A percentile compares a stretch with the other conserved stretches of the same genome.
These are phyloP conservation scores for Acacia pycnantha DNA, from an alignment of 331 rosid species.

Conservation along the genomic window DNA sequence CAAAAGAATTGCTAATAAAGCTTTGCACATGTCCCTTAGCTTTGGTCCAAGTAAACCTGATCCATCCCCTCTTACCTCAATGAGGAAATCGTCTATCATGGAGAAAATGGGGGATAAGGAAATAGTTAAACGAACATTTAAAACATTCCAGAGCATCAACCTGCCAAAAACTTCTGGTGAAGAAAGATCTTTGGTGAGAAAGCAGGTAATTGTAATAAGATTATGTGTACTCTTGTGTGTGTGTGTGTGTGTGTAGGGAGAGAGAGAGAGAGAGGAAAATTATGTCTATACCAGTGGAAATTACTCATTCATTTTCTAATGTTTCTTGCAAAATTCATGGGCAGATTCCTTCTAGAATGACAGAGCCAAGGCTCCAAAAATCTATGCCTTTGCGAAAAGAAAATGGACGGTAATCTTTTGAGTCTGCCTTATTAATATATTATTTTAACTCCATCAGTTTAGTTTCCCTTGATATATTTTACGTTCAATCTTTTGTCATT, in stretches of 20 bases:
- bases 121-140: constrained; percentile 77
- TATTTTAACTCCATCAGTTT: background rate
- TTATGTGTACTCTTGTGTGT: background rate
- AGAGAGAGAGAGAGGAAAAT: background rate
- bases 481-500: background rate
- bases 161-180: constrained; percentile 45
- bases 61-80: constrained; percentile 38
- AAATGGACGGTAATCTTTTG: constrained; percentile 53
- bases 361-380: constrained; percentile 47
- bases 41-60: constrained; percentile 46
- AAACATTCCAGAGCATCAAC: constrained; percentile 69
- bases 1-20: constrained; percentile 49
- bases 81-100: constrained; percentile 64
- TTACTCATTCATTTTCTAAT: background rate
- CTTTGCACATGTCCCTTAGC: constrained; percentile 61
- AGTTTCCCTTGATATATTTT: background rate
- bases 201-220: constrained; percentile 43
- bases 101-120: constrained; percentile 90
- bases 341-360: constrained; percentile 51
- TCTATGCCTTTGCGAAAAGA: constrained; percentile 41
- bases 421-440: constrained; percentile 11
- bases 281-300: background rate
- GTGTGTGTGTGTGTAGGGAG: background rate
- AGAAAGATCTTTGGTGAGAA: constrained; percentile 44
- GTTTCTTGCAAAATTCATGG: constrained; percentile 4